Conservation (phyloP, 2,329 filamentous ascomycete species). For the Thielaviopsis cerberus region DNA sequence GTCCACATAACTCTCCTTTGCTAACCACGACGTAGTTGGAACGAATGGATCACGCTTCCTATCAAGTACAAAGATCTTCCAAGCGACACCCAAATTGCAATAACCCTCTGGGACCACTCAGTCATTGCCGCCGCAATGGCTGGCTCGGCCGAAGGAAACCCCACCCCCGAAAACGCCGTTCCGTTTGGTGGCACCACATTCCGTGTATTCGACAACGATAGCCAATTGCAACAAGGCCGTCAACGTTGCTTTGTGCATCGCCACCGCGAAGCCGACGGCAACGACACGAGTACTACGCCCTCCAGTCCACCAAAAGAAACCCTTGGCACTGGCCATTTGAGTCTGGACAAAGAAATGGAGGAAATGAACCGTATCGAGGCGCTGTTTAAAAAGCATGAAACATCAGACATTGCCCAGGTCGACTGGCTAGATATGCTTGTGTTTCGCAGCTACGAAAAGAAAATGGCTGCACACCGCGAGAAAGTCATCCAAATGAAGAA, state of each 20-base stretch:
- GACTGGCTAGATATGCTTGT: slow-evolving; percentile 94
- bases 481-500: slow-evolving; percentile 19
- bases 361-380: slow-evolving; percentile 80
- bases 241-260: slow-evolving; percentile 82
- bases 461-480: slow-evolving; percentile 22
- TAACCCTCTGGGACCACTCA: slow-evolving; percentile 70
- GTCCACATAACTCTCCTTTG: not conserved
- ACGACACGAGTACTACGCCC: slow-evolving; percentile 62
- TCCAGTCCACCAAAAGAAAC: slow-evolving; percentile 35
- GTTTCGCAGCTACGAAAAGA: slow-evolving; percentile 72
- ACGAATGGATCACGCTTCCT: slow-evolving; percentile 85
- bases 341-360: slow-evolving; percentile 48
- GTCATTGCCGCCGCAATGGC: slow-evolving; percentile 35
- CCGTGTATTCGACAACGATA: slow-evolving; percentile 78
- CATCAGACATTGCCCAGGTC: slow-evolving; percentile 82
- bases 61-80: slow-evolving; percentile 71
- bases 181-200: slow-evolving; percentile 92
- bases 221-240: slow-evolving; percentile 74
- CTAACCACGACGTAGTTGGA: slow-evolving; percentile 43
- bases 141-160: slow-evolving; percentile 43
- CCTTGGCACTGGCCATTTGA: slow-evolving; percentile 29
- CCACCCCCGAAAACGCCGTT: slow-evolving; percentile 51
- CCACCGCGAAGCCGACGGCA: slow-evolving; percentile 67
- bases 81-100: slow-evolving; percentile 63
- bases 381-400: slow-evolving; percentile 91